Conservation (phyloP, 75 land plant genomes). For the Selaginella tamariscina region DNA sequence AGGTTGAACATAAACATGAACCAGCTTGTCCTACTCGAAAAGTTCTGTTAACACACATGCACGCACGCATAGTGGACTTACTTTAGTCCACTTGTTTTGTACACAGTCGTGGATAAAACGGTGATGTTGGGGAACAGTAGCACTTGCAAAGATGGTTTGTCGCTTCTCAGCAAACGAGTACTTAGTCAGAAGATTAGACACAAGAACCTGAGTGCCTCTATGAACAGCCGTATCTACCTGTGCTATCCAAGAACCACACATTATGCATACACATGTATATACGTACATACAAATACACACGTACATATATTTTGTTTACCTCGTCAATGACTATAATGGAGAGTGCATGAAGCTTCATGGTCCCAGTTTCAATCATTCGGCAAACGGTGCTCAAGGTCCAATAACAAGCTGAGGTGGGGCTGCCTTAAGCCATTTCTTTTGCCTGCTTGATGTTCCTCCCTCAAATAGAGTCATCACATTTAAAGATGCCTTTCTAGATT, state of each 20-base stretch:
- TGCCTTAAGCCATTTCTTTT: slow-evolving; percentile 91
- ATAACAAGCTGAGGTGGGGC: slow-evolving; percentile 81
- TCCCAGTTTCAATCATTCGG: slow-evolving; percentile 65
- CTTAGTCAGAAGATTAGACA: slow-evolving; percentile 57
- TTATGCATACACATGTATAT: slow-evolving; percentile 1
- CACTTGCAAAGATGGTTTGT: slow-evolving; percentile 91
- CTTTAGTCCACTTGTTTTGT: slow-evolving; percentile 97
- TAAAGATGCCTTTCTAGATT: slow-evolving; percentile 13
- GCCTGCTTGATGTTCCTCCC: slow-evolving; percentile 79
- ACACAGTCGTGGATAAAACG: slow-evolving; percentile 73
- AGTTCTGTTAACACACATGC: background rate
- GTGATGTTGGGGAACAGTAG: slow-evolving; percentile 86
- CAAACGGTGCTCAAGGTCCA: slow-evolving; percentile 53
- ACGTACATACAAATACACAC: background rate
- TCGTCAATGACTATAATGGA: slow-evolving; percentile 74
- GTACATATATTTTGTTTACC: slow-evolving; percentile 28
- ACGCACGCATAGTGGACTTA: slow-evolving; percentile 13
- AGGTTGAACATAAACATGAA: slow-evolving; percentile 64
- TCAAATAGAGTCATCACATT: slow-evolving; percentile 84
- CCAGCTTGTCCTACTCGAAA: slow-evolving; percentile 53
- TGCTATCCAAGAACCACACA: slow-evolving; percentile 14
- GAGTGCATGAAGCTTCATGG: slow-evolving; percentile 49
- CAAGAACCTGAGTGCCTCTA: slow-evolving; percentile 47
- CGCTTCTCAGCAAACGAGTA: slow-evolving; percentile 54
- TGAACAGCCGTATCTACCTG: slow-evolving; percentile 86